Evolutionary conservation across 164 flowering plant genomes (phyloP).

Genomic region (Litsea cubeba): DNA sequence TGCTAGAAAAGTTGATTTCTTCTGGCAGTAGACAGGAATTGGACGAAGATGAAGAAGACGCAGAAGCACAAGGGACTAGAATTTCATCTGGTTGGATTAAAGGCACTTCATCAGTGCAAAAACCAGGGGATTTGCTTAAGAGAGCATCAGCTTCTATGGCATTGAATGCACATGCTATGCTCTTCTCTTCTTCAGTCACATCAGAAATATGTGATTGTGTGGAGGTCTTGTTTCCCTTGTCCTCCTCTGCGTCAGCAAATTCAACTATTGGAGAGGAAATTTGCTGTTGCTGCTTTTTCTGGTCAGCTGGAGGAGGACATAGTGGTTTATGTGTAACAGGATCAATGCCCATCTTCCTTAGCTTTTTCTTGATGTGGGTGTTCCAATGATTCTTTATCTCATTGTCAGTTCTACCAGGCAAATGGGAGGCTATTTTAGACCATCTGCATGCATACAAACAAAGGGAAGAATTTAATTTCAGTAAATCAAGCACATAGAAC

Average conservation of each 20-base stretch:
- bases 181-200: slow-evolving; percentile 22
- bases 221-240: slow-evolving; percentile 16
- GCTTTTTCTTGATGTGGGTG: slow-evolving; percentile 73
- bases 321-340: slow-evolving; percentile 61
- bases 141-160: slow-evolving; percentile 10
- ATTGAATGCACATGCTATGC: slow-evolving; percentile 13
- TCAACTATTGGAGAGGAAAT: not conserved
- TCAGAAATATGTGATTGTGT: slow-evolving; percentile 15
- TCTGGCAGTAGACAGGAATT: slow-evolving; percentile 12
- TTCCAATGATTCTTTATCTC: slow-evolving; percentile 80
- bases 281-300: not conserved
- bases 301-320: slow-evolving; percentile 9
- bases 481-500: not conserved
- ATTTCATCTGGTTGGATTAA: slow-evolving; percentile 59
- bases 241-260: slow-evolving; percentile 10
- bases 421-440: slow-evolving; percentile 72
- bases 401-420: slow-evolving; percentile 79
- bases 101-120: slow-evolving; percentile 69
- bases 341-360: slow-evolving; percentile 72
- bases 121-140: slow-evolving; percentile 19
- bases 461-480: not conserved
- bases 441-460: slow-evolving; percentile 36
- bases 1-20: slow-evolving; percentile 25
- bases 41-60: slow-evolving; percentile 22
- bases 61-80: slow-evolving; percentile 25